Evolutionary conservation across 2,329 filamentous ascomycete genomes (phyloP), one percentile per base, ranked within the genome.

Genomic region (Hysterium pulicare): DNA sequence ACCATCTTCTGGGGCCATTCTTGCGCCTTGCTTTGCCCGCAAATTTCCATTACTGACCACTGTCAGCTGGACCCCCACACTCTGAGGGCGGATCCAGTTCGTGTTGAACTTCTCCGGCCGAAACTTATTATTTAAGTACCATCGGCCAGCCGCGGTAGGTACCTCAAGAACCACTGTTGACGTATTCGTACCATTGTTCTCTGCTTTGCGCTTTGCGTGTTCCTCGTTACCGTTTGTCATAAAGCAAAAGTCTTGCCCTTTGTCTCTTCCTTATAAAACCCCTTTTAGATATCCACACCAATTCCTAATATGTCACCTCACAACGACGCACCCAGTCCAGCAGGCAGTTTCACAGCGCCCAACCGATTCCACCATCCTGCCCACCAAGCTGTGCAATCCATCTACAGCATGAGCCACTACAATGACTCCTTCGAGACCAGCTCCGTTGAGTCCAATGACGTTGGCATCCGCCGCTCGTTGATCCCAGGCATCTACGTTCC

Each of bases 401-500:
- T 56, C 38, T 66, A 65, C 57, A 51, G 42, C 31, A 65, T 64
- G 60, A 47, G 46, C 41, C 54, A 49, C 34, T 64, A 64, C 53
- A 59, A 59, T 51, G 61, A 67, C 41, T 36, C 41, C n/a, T 64
- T 65, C 45, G 61, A 66, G 37, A 61, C 59, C 43, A 67, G 62
- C 55, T 67, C 64, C 3, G 48, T 67, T 23, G 62, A 65, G 20
- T 66, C 62, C 7, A 46, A 33, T 8, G 63, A 66, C 41, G 55
- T 62, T 21, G 58, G 56, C 42, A 49, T 67, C 28, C 55, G 53
- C 8, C 64, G 67, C 16, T 49, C 64, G 4, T 50, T 71, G 23
- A 51, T 63, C 8, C 66, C 68, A 13, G 68, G 69, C 35, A 66
- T 72, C 50, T 71, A 72, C 40, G 69, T 71, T 5, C 70, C 70